A percentile compares a stretch with the other conserved stretches of the same genome.
Evolutionary conservation across 192 early-diverging fungal genomes (phyloP).

Genomic region (Entrophospora sp.): DNA sequence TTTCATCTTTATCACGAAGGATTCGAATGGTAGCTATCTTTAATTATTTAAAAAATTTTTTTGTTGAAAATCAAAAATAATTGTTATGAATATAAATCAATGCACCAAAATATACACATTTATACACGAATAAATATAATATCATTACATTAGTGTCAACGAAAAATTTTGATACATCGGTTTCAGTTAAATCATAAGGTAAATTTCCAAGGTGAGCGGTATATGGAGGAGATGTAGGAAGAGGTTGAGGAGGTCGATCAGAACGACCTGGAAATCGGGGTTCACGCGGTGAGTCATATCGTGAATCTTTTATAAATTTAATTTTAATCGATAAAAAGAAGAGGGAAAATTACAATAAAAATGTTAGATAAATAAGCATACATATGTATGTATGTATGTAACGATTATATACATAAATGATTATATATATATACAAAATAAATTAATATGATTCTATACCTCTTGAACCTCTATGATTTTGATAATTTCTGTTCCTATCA

Average conservation of each 20-base stretch:
- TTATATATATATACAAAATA: neutral
- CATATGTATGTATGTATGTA: too few relatives aligned
- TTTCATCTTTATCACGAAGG: constrained; percentile 69
- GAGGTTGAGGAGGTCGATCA: constrained; percentile 40
- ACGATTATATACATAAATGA: constrained; percentile 24
- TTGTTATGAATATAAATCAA: neutral
- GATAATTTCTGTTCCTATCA: neutral
- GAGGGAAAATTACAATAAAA: too few relatives aligned
- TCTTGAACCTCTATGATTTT: constrained; percentile 1
- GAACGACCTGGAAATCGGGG: constrained; percentile 26
- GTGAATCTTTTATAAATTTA: neutral
- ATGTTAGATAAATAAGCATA: too few relatives aligned
- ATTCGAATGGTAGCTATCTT: constrained; percentile 74
- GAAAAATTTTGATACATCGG: constrained; percentile 69
- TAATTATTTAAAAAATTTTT: constrained; percentile 9
- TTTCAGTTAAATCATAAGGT: constrained; percentile 73
- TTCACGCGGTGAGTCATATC: constrained; percentile 29
- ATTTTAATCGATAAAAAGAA: neutral
- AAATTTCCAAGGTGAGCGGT: constrained; percentile 89
- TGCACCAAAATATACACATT: neutral
- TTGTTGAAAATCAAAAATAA: too few relatives aligned
- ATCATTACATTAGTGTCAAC: constrained; percentile 54
- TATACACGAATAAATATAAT: neutral
- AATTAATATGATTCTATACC: neutral
- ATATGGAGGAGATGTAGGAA: constrained; percentile 83